A percentile compares a stretch with the other conserved stretches of the same genome.
Evolutionary conservation across 805 yeast genomes (phyloP).

Genomic region (Osmozyma mogii): DNA sequence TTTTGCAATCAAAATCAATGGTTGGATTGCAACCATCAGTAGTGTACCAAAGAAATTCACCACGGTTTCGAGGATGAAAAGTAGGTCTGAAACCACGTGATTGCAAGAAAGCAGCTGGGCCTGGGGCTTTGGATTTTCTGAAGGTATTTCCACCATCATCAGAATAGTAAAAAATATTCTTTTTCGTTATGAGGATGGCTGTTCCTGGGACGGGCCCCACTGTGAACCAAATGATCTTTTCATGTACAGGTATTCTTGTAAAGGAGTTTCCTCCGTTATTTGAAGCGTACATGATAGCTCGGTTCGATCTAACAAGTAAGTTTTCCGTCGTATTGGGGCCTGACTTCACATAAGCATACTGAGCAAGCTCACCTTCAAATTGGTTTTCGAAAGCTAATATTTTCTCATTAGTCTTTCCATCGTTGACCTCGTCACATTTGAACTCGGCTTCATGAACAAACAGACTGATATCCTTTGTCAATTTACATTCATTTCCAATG

Average conservation of each 20-base stretch:
- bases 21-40: slow-evolving; percentile 47
- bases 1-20: slow-evolving; percentile 40
- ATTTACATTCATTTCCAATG: slow-evolving; percentile 39
- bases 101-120: slow-evolving; percentile 32
- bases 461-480: slow-evolving; percentile 12
- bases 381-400: slow-evolving; percentile 33
- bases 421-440: slow-evolving; percentile 9
- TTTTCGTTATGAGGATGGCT: slow-evolving; percentile 44
- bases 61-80: slow-evolving; percentile 52
- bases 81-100: too few relatives aligned
- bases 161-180: slow-evolving; percentile 48
- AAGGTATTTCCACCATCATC: slow-evolving; percentile 62
- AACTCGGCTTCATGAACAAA: slow-evolving; percentile 9
- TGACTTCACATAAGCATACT: slow-evolving; percentile 42
- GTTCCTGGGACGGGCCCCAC: slow-evolving; percentile 55
- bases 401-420: slow-evolving; percentile 6
- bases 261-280: slow-evolving; percentile 60
- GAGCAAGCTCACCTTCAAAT: slow-evolving; percentile 46
- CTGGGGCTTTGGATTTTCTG: slow-evolving; percentile 32
- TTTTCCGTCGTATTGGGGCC: slow-evolving; percentile 22
- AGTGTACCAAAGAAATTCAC: slow-evolving; percentile 65
- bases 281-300: slow-evolving; percentile 52
- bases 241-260: slow-evolving; percentile 27
- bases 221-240: slow-evolving; percentile 44
- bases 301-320: slow-evolving; percentile 49